Evolutionary conservation across 495 filamentous ascomycete species (phyloP).

Genomic region (Aspergillus campestris): DNA sequence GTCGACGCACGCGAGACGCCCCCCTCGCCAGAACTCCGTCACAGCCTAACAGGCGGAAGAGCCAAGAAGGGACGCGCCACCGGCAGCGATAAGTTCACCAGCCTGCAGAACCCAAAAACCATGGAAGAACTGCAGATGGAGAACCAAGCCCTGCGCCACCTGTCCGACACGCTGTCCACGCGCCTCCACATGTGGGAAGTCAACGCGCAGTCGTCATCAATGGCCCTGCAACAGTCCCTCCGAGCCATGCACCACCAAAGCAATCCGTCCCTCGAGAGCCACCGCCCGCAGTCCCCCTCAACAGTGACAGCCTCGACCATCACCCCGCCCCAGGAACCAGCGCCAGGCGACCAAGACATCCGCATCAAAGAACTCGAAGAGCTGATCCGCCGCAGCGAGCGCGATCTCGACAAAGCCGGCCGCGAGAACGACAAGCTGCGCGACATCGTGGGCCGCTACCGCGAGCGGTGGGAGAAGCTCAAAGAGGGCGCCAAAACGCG

Average conservation of each 20-base stretch:
- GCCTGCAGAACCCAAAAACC: conserved; percentile 41
- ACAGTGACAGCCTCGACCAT: conserved; percentile 18
- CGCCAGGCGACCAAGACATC: conserved; percentile 22
- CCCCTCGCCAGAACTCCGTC: conserved; percentile 39
- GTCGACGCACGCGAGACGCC: conserved; percentile 77
- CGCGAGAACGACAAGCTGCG: conserved; percentile 64
- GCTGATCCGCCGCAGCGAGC: conserved; percentile 33
- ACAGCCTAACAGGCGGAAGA: conserved; percentile 18
- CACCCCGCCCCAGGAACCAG: conserved; percentile 13
- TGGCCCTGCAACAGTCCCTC: conserved; percentile 74
- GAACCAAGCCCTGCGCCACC: conserved; percentile 64
- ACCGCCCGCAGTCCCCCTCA: conserved; percentile 14
- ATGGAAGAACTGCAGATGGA: conserved; percentile 78
- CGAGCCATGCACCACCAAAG: conserved; percentile 53
- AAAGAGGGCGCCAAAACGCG: conserved; percentile 71
- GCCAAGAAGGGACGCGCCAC: conserved; percentile 15
- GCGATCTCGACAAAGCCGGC: conserved; percentile 49
- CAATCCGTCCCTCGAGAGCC: conserved; percentile 26
- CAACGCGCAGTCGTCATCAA: conserved; percentile 68
- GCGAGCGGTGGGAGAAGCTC: conserved; percentile 75
- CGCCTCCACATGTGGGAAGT: conserved; percentile 80
- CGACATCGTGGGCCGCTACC: conserved; percentile 56
- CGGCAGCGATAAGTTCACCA: conserved; percentile 20
- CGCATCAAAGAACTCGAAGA: conserved; percentile 44
- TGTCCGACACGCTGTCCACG: conserved; percentile 69